Evolutionary conservation across 2,329 filamentous ascomycete species (phyloP).

Genomic region (Penicillium sclerotiorum): DNA sequence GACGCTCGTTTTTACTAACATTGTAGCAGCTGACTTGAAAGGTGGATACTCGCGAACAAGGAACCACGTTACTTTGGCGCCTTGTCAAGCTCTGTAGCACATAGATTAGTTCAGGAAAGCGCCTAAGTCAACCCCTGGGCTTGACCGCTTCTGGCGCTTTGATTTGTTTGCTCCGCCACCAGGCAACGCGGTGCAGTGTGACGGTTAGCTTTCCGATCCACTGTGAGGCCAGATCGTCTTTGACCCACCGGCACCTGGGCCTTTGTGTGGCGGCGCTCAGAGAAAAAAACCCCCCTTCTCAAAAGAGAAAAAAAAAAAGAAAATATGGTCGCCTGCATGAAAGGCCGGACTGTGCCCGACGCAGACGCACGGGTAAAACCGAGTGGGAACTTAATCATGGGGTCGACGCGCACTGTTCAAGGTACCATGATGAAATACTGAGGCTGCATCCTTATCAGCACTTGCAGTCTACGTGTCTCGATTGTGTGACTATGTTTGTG

Average conservation of each 20-base stretch:
- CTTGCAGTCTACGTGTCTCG: slow-evolving; percentile 4
- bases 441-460: slow-evolving; percentile 6
- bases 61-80: too few species aligned
- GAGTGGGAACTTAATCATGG: slow-evolving; percentile 14
- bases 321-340: slow-evolving; percentile 20
- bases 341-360: slow-evolving; percentile 15
- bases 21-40: neutral
- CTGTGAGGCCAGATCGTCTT: slow-evolving; percentile 9
- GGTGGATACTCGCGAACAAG: too few species aligned
- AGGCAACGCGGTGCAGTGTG: slow-evolving; percentile 4
- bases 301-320: too few species aligned
- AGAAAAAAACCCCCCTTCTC: slow-evolving; percentile 18
- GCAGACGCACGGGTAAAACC: slow-evolving; percentile 19
- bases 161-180: neutral
- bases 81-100: slow-evolving; percentile 6
- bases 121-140: slow-evolving; percentile 11
- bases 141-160: slow-evolving; percentile 14
- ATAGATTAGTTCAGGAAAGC: slow-evolving; percentile 1
- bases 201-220: slow-evolving; percentile 6
- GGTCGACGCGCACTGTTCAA: neutral
- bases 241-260: slow-evolving; percentile 19
- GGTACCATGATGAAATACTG: slow-evolving; percentile 8
- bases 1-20: too few species aligned
- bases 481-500: neutral
- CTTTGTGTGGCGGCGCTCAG: slow-evolving; percentile 25